phyloP scores from a whole-genome alignment of 345 rosid species.

The Gossypium raimondii region DNA sequence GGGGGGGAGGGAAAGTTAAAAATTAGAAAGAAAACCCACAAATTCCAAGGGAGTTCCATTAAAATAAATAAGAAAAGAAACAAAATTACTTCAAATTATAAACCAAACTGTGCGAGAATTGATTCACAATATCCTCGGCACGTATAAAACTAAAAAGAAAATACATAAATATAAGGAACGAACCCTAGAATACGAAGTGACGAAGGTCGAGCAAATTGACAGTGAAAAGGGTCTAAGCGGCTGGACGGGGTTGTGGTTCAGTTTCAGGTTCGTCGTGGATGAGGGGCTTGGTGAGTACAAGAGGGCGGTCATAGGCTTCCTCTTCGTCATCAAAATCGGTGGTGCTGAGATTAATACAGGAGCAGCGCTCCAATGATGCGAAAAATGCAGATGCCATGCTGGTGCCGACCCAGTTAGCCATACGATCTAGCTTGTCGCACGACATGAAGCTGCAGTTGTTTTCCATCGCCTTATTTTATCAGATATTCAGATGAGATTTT shows the following conservation, averaged over 20 bases:
- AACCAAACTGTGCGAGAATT: background rate
- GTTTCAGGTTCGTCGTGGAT: slow-evolving; percentile 14
- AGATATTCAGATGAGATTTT: background rate
- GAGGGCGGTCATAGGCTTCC: slow-evolving; percentile 50
- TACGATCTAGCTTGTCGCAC: slow-evolving; percentile 57
- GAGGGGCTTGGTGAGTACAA: slow-evolving; percentile 36
- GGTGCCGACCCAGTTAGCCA: slow-evolving; percentile 58
- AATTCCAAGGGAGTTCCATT: background rate
- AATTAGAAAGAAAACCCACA: background rate
- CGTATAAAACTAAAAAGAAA: background rate
- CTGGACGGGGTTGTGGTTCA: slow-evolving; percentile 13
- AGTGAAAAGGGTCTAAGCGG: slow-evolving; percentile 13
- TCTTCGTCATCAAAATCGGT: slow-evolving; percentile 53
- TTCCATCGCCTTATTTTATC: slow-evolving; percentile 22
- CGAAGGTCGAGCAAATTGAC: slow-evolving; percentile 24
- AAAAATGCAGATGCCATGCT: slow-evolving; percentile 65
- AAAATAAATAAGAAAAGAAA: background rate
- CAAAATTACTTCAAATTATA: background rate
- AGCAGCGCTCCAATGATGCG: slow-evolving; percentile 62
- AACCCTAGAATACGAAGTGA: slow-evolving; percentile 21
- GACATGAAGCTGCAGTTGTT: slow-evolving; percentile 43
- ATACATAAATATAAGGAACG: slow-evolving; percentile 3
- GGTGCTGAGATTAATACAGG: slow-evolving; percentile 68
- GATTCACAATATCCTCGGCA: background rate
- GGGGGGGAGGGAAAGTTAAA: background rate